These are phyloP conservation scores for Xylaria nigripes DNA, from an alignment of 495 filamentous ascomycete genomes.

Conservation along the genomic window DNA sequence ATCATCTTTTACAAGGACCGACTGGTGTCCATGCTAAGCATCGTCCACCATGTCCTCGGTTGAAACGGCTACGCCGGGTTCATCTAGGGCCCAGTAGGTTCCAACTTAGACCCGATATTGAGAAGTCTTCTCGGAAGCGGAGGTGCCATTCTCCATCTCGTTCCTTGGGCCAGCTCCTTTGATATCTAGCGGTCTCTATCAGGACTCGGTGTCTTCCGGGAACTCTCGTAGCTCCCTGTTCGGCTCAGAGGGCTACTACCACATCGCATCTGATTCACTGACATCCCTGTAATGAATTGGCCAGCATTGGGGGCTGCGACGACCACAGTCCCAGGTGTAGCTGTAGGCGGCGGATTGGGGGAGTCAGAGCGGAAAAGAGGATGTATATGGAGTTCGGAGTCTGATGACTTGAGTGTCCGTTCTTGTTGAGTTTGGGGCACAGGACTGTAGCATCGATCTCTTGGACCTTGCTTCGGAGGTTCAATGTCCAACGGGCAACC, in stretches of 20 bases:
- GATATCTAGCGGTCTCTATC: slow-evolving; percentile 18
- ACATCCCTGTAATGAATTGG: slow-evolving; percentile 52
- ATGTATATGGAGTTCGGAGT: slow-evolving; percentile 70
- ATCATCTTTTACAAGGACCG: neutral
- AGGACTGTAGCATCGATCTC: slow-evolving; percentile 37
- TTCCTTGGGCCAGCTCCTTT: slow-evolving; percentile 16
- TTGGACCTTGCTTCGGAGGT: slow-evolving; percentile 29
- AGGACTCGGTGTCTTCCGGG: slow-evolving; percentile 24
- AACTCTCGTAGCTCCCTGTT: slow-evolving; percentile 42
- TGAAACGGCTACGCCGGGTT: slow-evolving; percentile 1
- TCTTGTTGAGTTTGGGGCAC: slow-evolving; percentile 26
- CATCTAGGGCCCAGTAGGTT: slow-evolving; percentile 30
- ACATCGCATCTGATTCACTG: slow-evolving; percentile 59
- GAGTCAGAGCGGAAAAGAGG: slow-evolving; percentile 74
- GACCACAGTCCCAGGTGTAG: slow-evolving; percentile 61
- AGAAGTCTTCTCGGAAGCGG: slow-evolving; percentile 53
- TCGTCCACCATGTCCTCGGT: neutral
- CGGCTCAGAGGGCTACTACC: slow-evolving; percentile 49
- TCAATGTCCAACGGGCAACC: slow-evolving; percentile 37
- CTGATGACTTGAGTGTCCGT: slow-evolving; percentile 27
- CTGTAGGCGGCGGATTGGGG: slow-evolving; percentile 58
- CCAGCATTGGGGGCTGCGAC: slow-evolving; percentile 63
- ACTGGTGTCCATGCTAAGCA: neutral
- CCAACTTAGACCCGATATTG: slow-evolving; percentile 38
- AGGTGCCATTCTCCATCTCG: slow-evolving; percentile 44